A percentile compares a stretch with the other conserved stretches of the same genome.
These are phyloP conservation scores for Hirschioporus abietinus DNA, from an alignment of 768 basidiomycete species.

Conservation along the genomic window DNA sequence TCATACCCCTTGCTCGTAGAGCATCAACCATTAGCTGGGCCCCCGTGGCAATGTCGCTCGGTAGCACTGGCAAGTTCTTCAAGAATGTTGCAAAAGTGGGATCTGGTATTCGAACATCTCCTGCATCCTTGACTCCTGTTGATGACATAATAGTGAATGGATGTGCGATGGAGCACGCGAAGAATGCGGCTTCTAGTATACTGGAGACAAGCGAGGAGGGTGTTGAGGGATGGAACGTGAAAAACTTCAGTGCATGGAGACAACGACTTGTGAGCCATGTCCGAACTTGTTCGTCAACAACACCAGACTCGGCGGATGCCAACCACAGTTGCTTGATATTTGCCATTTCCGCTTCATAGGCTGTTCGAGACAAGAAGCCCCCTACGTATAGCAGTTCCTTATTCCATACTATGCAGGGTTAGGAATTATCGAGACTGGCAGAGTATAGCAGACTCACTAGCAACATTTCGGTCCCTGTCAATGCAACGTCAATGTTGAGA, in stretches of 20 bases:
- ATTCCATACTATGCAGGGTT: constrained; percentile 66
- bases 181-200: constrained; percentile 74
- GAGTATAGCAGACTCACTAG: constrained; percentile 40
- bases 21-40: constrained; percentile 56
- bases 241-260: constrained; percentile 81
- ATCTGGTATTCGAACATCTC: constrained; percentile 70
- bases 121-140: constrained; percentile 60
- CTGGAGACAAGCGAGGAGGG: constrained; percentile 75
- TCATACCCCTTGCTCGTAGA: constrained; percentile 56
- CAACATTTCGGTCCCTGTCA: constrained; percentile 73
- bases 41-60: constrained; percentile 49
- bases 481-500: constrained; percentile 5
- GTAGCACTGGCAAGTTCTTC: constrained; percentile 69
- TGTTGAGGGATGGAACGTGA: constrained; percentile 84
- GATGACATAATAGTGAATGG: constrained; percentile 72
- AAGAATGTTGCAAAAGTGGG: constrained; percentile 68
- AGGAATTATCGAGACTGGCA: neutral
- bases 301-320: constrained; percentile 32
- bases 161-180: constrained; percentile 46
- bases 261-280: constrained; percentile 53
- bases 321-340: constrained; percentile 59
- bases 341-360: constrained; percentile 79
- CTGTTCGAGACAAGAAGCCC: constrained; percentile 73
- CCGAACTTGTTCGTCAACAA: constrained; percentile 36
- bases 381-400: constrained; percentile 81